These are phyloP conservation scores for Klebsormidium nitens DNA, from an alignment of 139 green algal genomes.

Conservation along the genomic window DNA sequence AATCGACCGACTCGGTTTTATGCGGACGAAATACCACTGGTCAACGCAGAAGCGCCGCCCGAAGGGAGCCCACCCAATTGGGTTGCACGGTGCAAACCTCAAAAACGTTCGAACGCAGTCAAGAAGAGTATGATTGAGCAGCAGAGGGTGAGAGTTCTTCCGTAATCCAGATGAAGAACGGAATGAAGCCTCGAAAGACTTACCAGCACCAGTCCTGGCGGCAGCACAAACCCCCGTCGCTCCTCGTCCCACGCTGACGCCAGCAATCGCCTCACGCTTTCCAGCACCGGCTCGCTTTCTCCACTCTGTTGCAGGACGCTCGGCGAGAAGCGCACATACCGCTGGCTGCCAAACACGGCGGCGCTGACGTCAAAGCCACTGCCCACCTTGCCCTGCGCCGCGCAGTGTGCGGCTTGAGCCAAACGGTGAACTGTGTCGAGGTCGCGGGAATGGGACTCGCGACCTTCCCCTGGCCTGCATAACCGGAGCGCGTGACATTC, in stretches of 20 bases:
- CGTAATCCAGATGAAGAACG: not conserved
- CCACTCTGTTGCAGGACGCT: slow-evolving; percentile 1
- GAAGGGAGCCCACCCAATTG: too few relatives aligned
- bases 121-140: too few relatives aligned
- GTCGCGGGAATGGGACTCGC: too few relatives aligned
- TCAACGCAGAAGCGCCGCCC: too few relatives aligned
- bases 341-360: slow-evolving; percentile 38
- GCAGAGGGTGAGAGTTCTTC: not conserved
- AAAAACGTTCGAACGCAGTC: too few relatives aligned
- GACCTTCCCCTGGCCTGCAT: too few relatives aligned
- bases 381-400: slow-evolving; percentile 25
- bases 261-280: not conserved
- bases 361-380: slow-evolving; percentile 43
- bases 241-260: slow-evolving; percentile 11
- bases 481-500: too few relatives aligned
- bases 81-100: too few relatives aligned
- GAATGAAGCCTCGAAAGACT: slow-evolving; percentile 3
- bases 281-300: too few relatives aligned
- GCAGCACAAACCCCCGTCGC: not conserved
- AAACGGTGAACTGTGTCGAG: slow-evolving; percentile 30
- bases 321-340: slow-evolving; percentile 37
- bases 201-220: slow-evolving; percentile 14
- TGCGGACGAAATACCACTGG: too few relatives aligned
- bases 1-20: too few relatives aligned
- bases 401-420: slow-evolving; percentile 33